phyloP scores from a whole-genome alignment of 768 basidiomycete species.

The Hericium rajendrae region DNA sequence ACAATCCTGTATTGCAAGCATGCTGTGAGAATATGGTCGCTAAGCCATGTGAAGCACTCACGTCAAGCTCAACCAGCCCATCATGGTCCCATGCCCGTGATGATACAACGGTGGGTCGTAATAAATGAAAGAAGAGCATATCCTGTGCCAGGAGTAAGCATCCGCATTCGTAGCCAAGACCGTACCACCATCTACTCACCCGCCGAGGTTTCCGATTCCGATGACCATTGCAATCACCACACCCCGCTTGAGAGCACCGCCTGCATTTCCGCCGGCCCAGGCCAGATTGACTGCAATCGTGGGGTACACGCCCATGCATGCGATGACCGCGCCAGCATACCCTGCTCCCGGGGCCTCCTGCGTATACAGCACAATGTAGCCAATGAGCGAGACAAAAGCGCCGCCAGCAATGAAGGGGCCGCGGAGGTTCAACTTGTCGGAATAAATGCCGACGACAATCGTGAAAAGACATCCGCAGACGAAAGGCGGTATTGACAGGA shows the following conservation, averaged over 20 bases:
- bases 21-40: constrained; percentile 6
- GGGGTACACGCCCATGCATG: constrained; percentile 44
- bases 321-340: constrained; percentile 40
- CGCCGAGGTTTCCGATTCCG: constrained; percentile 47
- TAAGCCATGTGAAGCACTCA: not conserved
- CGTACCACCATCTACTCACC: constrained; percentile 18
- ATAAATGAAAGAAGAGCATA: constrained; percentile 36
- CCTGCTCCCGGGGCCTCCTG: constrained; percentile 20
- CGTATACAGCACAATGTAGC: constrained; percentile 40
- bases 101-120: constrained; percentile 27
- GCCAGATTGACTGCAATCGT: constrained; percentile 38
- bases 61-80: constrained; percentile 22
- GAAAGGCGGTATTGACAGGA: constrained; percentile 29
- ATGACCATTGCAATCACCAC: constrained; percentile 44
- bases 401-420: constrained; percentile 41
- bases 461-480: constrained; percentile 22
- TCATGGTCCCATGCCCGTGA: constrained; percentile 30
- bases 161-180: not conserved
- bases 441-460: constrained; percentile 22
- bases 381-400: constrained; percentile 35
- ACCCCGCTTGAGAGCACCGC: constrained; percentile 45
- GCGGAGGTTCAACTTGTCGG: constrained; percentile 28
- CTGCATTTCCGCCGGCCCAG: constrained; percentile 47
- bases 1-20: constrained; percentile 26
- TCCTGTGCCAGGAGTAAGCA: constrained; percentile 15